Percentiles rank a stretch among this genome's conserved stretches.
These are phyloP conservation scores for Geranomyces michiganensis DNA, from an alignment of 192 early-diverging fungal genomes.

Conservation along the genomic window DNA sequence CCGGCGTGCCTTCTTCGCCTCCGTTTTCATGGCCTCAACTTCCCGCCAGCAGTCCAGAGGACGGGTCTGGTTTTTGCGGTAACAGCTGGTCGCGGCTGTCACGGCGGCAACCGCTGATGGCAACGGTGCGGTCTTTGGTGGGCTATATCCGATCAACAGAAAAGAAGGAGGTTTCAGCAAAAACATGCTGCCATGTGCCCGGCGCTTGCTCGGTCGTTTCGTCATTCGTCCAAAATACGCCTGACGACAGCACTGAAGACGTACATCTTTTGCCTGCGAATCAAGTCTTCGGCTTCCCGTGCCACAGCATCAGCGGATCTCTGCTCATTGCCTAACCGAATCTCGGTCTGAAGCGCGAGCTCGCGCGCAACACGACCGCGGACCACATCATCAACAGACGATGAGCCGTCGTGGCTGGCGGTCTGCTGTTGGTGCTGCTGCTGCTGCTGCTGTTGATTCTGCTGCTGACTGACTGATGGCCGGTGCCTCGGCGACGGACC, in stretches of 20 bases:
- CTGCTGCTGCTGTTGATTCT: not conserved
- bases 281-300: conserved; percentile 50
- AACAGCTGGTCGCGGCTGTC: conserved; percentile 42
- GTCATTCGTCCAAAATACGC: not conserved
- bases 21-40: conserved; percentile 61
- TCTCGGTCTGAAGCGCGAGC: conserved; percentile 38
- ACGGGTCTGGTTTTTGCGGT: conserved; percentile 50
- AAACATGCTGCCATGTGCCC: too few species aligned
- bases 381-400: conserved; percentile 39
- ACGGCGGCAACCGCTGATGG: conserved; percentile 29
- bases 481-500: not conserved
- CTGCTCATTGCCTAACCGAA: conserved; percentile 43
- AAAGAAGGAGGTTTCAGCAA: not conserved
- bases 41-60: conserved; percentile 68
- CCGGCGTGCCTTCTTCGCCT: conserved; percentile 42
- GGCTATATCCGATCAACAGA: conserved; percentile 15
- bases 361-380: conserved; percentile 39
- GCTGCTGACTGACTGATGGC: not conserved
- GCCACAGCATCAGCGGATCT: conserved; percentile 46
- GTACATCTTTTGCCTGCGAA: conserved; percentile 43
- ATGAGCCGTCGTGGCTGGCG: not conserved
- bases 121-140: conserved; percentile 22
- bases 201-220: not conserved
- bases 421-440: conserved; percentile 4
- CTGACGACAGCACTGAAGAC: not conserved